Evolutionary conservation across 202 grass and related monocot genomes (phyloP).

Genomic region (Schoenoplectus triqueter): DNA sequence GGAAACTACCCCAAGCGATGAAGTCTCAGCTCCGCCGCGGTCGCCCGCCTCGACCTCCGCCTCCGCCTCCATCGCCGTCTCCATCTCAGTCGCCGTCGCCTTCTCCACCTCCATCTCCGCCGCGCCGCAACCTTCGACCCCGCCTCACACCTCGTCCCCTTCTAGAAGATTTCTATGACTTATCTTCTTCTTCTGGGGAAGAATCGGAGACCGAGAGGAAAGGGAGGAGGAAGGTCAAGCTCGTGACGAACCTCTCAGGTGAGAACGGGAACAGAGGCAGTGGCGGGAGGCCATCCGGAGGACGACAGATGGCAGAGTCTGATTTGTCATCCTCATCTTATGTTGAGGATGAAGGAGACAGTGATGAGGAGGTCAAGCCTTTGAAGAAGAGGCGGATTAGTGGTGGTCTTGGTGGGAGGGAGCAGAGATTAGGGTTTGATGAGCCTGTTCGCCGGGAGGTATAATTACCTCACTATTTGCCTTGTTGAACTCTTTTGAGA

Average conservation of each 20-base stretch:
- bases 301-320: conserved; percentile 52
- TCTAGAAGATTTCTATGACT: conserved; percentile 75
- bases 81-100: conserved; percentile 20
- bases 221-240: conserved; percentile 80
- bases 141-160: conserved; percentile 64
- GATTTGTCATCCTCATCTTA: conserved; percentile 48
- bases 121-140: conserved; percentile 55
- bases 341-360: conserved; percentile 43
- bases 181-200: conserved; percentile 56
- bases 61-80: conserved; percentile 44
- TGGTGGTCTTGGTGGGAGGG: background rate
- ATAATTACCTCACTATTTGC: conserved; percentile 55
- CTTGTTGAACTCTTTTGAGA: conserved; percentile 16
- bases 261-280: conserved; percentile 46
- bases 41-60: conserved; percentile 57
- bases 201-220: conserved; percentile 41
- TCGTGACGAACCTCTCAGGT: conserved; percentile 72
- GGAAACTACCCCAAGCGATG: conserved; percentile 48
- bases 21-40: conserved; percentile 59
- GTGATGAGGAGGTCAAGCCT: conserved; percentile 74
- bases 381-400: conserved; percentile 90
- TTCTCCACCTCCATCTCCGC: conserved; percentile 49
- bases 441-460: conserved; percentile 52
- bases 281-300: conserved; percentile 46
- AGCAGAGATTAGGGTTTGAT: conserved; percentile 33